A percentile compares a stretch with the other conserved stretches of the same genome.
Conservation (phyloP, 768 basidiomycete species). For the Rhodotorula diobovata region DNA sequence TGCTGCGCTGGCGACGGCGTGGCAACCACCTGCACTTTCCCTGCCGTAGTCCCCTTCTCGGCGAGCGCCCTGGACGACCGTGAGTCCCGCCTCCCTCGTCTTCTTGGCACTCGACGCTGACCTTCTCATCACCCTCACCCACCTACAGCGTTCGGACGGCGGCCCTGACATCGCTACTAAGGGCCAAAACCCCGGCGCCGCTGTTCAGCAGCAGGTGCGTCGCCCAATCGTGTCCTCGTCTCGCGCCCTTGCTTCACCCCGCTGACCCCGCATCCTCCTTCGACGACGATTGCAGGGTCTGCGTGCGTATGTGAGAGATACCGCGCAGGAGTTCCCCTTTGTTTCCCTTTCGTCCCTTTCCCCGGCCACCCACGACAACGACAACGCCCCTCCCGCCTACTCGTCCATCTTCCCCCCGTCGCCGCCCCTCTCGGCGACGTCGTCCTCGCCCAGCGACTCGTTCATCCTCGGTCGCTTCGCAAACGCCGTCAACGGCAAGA, state of each 20-base stretch:
- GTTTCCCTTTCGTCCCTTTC: slow-evolving; percentile 15
- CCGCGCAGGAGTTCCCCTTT: slow-evolving; percentile 4
- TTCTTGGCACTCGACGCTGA: not conserved
- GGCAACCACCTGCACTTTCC: slow-evolving; percentile 1
- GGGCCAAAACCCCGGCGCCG: slow-evolving; percentile 27
- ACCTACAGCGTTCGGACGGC: slow-evolving; percentile 14
- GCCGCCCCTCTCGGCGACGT: slow-evolving; percentile 7
- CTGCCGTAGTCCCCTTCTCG: not conserved
- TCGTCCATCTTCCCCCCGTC: slow-evolving; percentile 9
- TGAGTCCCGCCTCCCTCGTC: slow-evolving; percentile 7
- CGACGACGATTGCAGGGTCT: not conserved
- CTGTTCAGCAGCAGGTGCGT: slow-evolving; percentile 2
- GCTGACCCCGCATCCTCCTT: not conserved
- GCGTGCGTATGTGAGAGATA: slow-evolving; percentile 32
- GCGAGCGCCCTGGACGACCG: slow-evolving; percentile 21
- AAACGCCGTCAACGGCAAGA: not conserved
- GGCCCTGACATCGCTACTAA: slow-evolving; percentile 32
- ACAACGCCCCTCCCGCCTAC: not conserved
- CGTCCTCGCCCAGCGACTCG: slow-evolving; percentile 19
- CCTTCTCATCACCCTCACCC: not conserved
- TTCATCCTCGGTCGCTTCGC: slow-evolving; percentile 1
- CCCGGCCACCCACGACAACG: not conserved
- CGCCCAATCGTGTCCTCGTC: not conserved
- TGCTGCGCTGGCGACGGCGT: slow-evolving; percentile 5
- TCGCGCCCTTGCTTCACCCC: not conserved